Base-by-base conservation (phyloP, 768 basidiomycete genomes). In the Xanthoconium stramineum region DNA sequence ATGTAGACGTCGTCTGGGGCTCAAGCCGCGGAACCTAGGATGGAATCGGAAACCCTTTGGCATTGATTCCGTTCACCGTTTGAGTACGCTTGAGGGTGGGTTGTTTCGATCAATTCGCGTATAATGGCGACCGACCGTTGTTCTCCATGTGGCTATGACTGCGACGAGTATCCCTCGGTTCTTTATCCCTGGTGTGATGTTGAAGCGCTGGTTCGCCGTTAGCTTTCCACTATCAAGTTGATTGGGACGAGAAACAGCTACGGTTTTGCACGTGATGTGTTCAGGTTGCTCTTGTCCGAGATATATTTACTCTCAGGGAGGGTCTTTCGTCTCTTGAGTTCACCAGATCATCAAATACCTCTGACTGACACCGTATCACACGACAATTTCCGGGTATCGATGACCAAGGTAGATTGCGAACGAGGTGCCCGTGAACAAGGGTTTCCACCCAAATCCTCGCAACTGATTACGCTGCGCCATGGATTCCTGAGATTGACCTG, bases 391-490 rank as follows among this genome's bases (percentile, higher is more conserved):
- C n/a, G 19, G n/a, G 20, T 28, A 14, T 43, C 38, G 38, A 33
- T 6, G 19, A 33, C 42, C 30, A 58, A 59, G 33, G 45, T 37
- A 3, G 67, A 70, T 11, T 50, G 55, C 36, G 59, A 66, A 53
- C 53, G 24, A 45, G 58, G 51, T 19, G 42, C 30, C 4, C 12
- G 45, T 11, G 20, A 32, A 9, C 14, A 47, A 29, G 24, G 47
- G 10, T 30, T 32, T 14, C 35, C 12, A 12, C 12, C 20, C 17
- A 39, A 40, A 30, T 44, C 38, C 6, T 36, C 32, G 24, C 49
- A 35, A 20, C 35, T 47, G 8, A 40, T 5, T 10, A 46, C 6
- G 14, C 30, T 36, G 8, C 29, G 17, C 17, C 33, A 12, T 6
- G 37, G 28, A 33, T 39, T 45, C 14, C 5, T 58, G 24, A 53